Evolutionary conservation across 768 basidiomycete species (phyloP), one percentile per base, ranked within the genome.

Genomic region (Amanita fuliginea): DNA sequence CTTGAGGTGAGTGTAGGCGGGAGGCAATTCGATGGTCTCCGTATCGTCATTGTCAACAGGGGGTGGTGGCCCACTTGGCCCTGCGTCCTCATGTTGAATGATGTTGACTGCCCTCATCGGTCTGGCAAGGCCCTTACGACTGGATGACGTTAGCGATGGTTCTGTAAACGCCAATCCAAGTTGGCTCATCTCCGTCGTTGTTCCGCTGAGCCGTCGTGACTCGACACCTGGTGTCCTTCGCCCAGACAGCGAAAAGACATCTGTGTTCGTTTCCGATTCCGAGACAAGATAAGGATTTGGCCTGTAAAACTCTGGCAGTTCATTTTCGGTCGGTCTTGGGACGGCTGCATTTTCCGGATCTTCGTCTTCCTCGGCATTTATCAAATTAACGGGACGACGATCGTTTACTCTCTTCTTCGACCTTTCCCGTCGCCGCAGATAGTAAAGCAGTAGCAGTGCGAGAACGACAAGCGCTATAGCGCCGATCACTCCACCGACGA

Each of bases 81-180:
- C 87, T 0, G 84, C 88, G 59, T 91, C 88, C 54, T 89, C 86
- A 56, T 91, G 88, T 64, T 90, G 88, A 40, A 90, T 75, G 57
- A 88, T 77, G 59, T 90, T 89, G 30, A 91, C 78, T 0, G 85
- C 73, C 41, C 86, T 69, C 66, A 87, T 66, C 53, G 64, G 68
- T 34, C 80, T 69, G 47, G 68, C 62, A 7, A 69, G 68, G 47
- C 75, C 76, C 55, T 79, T 79, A 57, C 73, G 65, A n/a, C 55
- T 58, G 16, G 54, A 53, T 30, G 32, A 47, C 6, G 57, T 64
- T 33, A 61, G 53, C 13, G 64, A 58, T 9, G 59, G 62, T 4
- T 47, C 60, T 32, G 32, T 32, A 9, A 32, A 32, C 13, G 10
- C 32, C 6, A 46, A 54, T 37, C 56, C 57, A 26, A 46, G 58